These are phyloP conservation scores for Vigna angularis DNA, from an alignment of 306 rosid species.

Conservation along the genomic window DNA sequence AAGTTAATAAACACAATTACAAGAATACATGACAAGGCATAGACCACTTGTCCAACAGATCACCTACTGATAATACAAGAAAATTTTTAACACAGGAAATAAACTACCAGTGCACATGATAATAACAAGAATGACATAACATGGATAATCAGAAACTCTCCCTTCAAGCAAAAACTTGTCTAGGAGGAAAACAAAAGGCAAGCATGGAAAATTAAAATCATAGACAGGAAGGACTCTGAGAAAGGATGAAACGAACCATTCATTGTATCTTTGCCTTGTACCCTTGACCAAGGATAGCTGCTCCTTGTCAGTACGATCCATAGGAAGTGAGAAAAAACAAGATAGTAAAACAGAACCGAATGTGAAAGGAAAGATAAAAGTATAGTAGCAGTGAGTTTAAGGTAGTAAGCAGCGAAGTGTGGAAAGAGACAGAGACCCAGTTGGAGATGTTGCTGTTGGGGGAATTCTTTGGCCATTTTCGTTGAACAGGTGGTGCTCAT, in stretches of 20 bases:
- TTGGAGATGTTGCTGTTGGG: constrained; percentile 59
- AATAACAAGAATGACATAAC: constrained; percentile 9
- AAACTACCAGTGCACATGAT: constrained; percentile 22
- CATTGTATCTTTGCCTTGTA: constrained; percentile 77
- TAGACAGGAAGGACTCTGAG: constrained; percentile 3
- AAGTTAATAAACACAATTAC: constrained; percentile 38
- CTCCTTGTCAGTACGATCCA: constrained; percentile 83
- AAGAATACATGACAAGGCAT: not conserved
- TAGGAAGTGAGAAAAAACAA: constrained; percentile 47
- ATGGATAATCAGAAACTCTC: constrained; percentile 32
- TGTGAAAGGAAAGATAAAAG: constrained; percentile 53
- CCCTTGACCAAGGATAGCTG: constrained; percentile 79
- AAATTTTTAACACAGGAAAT: not conserved
- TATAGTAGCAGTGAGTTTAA: constrained; percentile 57
- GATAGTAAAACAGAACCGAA: constrained; percentile 52
- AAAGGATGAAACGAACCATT: constrained; percentile 74
- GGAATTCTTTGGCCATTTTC: constrained; percentile 71
- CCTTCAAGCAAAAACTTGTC: constrained; percentile 25
- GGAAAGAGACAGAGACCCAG: constrained; percentile 64
- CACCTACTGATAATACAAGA: not conserved
- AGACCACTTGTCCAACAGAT: constrained; percentile 9
- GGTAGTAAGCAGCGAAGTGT: constrained; percentile 52
- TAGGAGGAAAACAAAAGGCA: constrained; percentile 37
- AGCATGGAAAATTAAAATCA: constrained; percentile 17
- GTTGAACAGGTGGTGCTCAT: constrained; percentile 70